These are phyloP conservation scores for Hansenula anomala DNA, from an alignment of 1,139 yeast genomes.

Conservation along the genomic window DNA sequence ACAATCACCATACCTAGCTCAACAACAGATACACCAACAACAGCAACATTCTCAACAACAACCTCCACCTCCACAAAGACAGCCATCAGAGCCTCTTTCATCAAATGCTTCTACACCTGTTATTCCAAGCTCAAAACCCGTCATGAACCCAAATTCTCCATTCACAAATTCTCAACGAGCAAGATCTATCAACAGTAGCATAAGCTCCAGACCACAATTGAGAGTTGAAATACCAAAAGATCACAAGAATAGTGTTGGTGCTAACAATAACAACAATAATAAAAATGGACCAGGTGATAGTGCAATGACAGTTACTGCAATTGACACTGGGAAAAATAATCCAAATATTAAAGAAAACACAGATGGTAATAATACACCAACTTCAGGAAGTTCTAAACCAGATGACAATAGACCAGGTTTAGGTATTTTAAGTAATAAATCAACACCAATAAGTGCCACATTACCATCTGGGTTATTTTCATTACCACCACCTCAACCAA, in stretches of 20 bases:
- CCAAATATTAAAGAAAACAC: conserved; percentile 2
- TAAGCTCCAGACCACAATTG: conserved; percentile 37
- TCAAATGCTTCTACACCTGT: conserved; percentile 7
- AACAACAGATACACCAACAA: conserved; percentile 1
- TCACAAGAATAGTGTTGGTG: not conserved
- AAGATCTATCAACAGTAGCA: conserved; percentile 14
- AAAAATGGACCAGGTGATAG: conserved; percentile 21
- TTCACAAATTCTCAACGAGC: conserved; percentile 10
- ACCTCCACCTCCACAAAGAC: conserved; percentile 3
- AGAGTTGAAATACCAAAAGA: conserved; percentile 44
- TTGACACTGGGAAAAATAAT: conserved; percentile 24
- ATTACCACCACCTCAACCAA: conserved; percentile 20
- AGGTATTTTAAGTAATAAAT: conserved; percentile 19
- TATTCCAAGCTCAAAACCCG: conserved; percentile 4
- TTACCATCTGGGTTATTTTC: conserved; percentile 23
- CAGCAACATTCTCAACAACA: conserved; percentile 1
- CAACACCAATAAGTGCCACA: conserved; percentile 25
- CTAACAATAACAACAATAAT: too few species aligned
- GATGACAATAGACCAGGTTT: conserved; percentile 7
- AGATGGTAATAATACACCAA: not conserved
- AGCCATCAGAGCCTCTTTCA: not conserved
- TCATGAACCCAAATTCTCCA: conserved; percentile 3
- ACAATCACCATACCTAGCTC: not conserved
- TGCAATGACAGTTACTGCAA: conserved; percentile 37
- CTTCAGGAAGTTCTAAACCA: not conserved